Evolutionary conservation across 2,329 filamentous ascomycete genomes (phyloP).

Genomic region (Pseudocercospora pini-densiflorae): DNA sequence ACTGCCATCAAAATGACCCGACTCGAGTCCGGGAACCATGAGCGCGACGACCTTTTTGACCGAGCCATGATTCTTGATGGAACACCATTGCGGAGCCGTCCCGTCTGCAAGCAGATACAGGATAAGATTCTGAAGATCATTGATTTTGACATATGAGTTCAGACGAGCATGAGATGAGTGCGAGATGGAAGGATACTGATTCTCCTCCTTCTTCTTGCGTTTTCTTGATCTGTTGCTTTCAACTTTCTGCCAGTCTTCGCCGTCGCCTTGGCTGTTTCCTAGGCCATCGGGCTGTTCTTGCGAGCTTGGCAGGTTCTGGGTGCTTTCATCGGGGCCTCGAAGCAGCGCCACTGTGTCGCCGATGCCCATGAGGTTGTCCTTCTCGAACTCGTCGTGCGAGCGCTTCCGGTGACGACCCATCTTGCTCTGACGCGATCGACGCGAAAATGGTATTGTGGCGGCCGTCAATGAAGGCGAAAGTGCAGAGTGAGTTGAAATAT

Average conservation of each 20-base stretch:
- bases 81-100: conserved; percentile 66
- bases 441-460: background rate
- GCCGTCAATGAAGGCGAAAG: background rate
- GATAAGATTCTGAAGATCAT: conserved; percentile 62
- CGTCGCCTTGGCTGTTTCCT: conserved; percentile 19
- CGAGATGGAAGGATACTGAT: conserved; percentile 58
- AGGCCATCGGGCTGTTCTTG: conserved; percentile 8
- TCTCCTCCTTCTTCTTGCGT: conserved; percentile 37
- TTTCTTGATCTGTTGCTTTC: conserved; percentile 32
- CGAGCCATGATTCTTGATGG: conserved; percentile 59
- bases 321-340: conserved; percentile 15
- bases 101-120: conserved; percentile 67
- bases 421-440: background rate
- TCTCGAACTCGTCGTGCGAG: conserved; percentile 34
- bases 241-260: conserved; percentile 33
- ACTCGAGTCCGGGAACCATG: conserved; percentile 90
- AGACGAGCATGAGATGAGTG: conserved; percentile 59
- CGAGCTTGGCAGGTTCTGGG: conserved; percentile 7
- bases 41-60: conserved; percentile 80
- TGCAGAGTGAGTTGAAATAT: background rate
- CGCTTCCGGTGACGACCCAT: conserved; percentile 36
- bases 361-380: conserved; percentile 31
- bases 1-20: conserved; percentile 79
- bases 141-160: conserved; percentile 60
- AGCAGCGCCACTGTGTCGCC: conserved; percentile 35